These are phyloP conservation scores for Claviceps capensis DNA, from an alignment of 2,329 filamentous ascomycete species.

Conservation along the genomic window DNA sequence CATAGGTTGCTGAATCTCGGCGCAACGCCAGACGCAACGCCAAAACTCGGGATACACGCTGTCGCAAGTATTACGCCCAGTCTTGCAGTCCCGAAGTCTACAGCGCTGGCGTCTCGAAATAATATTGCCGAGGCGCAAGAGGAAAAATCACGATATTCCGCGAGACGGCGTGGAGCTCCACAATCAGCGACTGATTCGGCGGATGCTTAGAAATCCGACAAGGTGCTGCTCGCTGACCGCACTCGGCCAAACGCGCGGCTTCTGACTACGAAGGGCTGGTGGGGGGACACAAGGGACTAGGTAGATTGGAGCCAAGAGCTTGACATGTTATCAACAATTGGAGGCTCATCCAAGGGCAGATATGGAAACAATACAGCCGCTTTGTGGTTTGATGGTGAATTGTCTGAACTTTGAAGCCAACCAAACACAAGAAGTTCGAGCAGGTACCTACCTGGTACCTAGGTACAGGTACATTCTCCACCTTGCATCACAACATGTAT, in stretches of 20 bases:
- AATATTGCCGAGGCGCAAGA: not conserved
- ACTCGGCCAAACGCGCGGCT: not conserved
- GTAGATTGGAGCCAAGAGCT: not conserved
- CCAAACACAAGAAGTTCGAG: no score
- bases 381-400: no score
- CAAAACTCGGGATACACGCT: not conserved
- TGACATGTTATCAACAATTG: not conserved
- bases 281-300: no score
- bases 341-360: not conserved
- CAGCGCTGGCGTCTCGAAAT: not conserved
- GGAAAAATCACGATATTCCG: not conserved
- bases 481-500: no score
- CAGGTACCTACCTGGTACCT: no score
- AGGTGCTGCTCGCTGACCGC: not conserved
- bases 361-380: no score
- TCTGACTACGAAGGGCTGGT: not conserved
- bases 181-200: constrained; percentile 2
- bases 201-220: constrained; percentile 8
- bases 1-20: no score
- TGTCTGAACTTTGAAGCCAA: no score
- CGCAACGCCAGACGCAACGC: not conserved
- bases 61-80: not conserved
- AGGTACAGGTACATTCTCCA: no score
- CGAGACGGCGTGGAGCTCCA: constrained; percentile 5
- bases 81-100: no score